Evolutionary conservation across 805 yeast genomes (phyloP).

Genomic region (Scheffersomyces lignosus): DNA sequence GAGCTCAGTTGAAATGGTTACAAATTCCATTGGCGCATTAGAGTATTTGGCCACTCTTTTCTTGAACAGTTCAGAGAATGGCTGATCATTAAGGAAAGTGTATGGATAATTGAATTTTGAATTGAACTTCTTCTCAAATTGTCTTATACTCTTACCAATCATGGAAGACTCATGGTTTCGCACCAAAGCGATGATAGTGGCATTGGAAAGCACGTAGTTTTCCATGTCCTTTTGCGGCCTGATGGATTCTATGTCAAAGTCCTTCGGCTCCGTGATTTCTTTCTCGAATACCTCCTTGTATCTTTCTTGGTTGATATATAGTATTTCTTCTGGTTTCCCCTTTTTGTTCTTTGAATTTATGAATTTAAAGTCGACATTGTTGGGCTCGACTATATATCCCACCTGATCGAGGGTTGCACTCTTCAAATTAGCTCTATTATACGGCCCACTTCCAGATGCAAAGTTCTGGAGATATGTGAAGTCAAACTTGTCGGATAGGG

Average conservation of each 20-base stretch:
- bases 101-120: conserved; percentile 75
- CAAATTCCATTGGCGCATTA: conserved; percentile 35
- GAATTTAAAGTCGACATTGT: conserved; percentile 35
- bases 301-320: conserved; percentile 36
- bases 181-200: conserved; percentile 74
- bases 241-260: conserved; percentile 27
- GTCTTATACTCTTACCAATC: conserved; percentile 53
- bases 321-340: conserved; percentile 32
- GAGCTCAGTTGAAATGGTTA: conserved; percentile 37
- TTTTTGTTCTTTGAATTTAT: conserved; percentile 24
- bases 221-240: conserved; percentile 23
- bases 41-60: conserved; percentile 34
- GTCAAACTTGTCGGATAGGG: conserved; percentile 12
- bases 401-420: not conserved
- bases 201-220: conserved; percentile 55
- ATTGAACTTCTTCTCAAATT: conserved; percentile 67
- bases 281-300: conserved; percentile 36
- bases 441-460: not conserved
- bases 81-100: conserved; percentile 72
- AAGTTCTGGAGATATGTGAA: conserved; percentile 3
- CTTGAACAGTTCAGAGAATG: conserved; percentile 61
- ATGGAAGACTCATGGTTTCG: conserved; percentile 58
- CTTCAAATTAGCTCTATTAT: not conserved
- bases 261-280: conserved; percentile 51
- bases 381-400: conserved; percentile 16